Conservation (phyloP, 768 basidiomycete genomes). For the Cubamyces lactineus region DNA sequence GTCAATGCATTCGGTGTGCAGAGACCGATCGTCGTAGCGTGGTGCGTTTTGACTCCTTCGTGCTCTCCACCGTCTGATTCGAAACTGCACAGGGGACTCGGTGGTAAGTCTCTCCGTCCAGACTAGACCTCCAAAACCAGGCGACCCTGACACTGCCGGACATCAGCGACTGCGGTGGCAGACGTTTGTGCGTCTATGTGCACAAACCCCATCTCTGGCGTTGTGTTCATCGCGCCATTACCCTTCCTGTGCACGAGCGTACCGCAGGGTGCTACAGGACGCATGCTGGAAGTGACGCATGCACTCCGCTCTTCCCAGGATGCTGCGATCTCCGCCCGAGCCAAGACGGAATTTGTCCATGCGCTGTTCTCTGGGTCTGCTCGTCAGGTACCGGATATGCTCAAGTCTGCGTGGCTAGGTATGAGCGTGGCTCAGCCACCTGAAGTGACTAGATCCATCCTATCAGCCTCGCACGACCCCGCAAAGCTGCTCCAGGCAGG, state of each 20-base stretch:
- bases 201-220: conserved; percentile 20
- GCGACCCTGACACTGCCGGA: not conserved
- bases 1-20: conserved; percentile 26
- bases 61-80: not conserved
- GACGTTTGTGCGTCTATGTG: conserved; percentile 24
- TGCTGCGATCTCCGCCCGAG: conserved; percentile 11
- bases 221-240: conserved; percentile 24
- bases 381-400: conserved; percentile 7
- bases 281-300: conserved; percentile 13
- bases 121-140: not conserved
- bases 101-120: conserved; percentile 5
- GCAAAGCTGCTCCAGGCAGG: conserved; percentile 21
- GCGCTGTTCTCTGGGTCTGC: conserved; percentile 14
- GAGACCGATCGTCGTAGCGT: conserved; percentile 27
- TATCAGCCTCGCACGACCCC: conserved; percentile 22
- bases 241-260: conserved; percentile 23
- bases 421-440: conserved; percentile 22
- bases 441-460: conserved; percentile 6
- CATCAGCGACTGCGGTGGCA: conserved; percentile 23
- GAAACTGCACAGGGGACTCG: conserved; percentile 8
- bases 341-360: conserved; percentile 24
- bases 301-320: conserved; percentile 18
- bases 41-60: conserved; percentile 17
- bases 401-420: conserved; percentile 18
- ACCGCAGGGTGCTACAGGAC: conserved; percentile 13